A percentile compares a stretch with the other conserved stretches of the same genome.
phyloP scores from a whole-genome alignment of 192 early-diverging fungal species.

The Chytriomyces sp. region DNA sequence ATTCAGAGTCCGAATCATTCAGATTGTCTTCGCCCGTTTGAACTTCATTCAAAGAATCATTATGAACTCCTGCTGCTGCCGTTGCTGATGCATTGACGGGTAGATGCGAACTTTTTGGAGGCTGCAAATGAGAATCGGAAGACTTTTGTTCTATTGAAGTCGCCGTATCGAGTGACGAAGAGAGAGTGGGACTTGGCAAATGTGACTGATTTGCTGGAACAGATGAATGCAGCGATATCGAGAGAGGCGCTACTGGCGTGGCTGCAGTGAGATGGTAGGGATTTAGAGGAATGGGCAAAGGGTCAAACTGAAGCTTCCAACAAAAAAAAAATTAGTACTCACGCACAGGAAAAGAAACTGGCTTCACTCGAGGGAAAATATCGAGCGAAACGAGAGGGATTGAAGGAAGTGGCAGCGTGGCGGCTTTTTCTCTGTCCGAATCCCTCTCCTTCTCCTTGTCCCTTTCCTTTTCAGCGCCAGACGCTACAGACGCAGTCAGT shows the following conservation, averaged over 20 bases:
- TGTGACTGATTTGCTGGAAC: no score
- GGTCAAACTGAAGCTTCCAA: neutral
- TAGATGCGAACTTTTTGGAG: neutral
- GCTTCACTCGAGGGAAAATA: neutral
- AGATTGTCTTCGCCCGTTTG: neutral
- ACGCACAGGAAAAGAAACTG: slow-evolving; percentile 1
- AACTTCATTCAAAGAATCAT: neutral
- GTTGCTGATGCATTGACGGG: neutral
- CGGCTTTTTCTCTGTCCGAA: no score
- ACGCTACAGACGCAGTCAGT: no score
- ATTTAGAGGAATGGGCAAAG: no score
- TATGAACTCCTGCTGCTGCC: neutral
- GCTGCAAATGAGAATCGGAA: neutral
- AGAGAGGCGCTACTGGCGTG: no score
- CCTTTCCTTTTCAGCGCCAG: no score
- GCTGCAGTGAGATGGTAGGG: no score
- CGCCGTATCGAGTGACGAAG: no score
- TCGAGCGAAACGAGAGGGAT: neutral
- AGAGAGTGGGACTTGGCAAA: no score
- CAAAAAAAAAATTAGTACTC: neutral
- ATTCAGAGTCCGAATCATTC: neutral
- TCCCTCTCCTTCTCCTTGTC: no score
- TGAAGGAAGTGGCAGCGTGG: neutral
- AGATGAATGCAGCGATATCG: no score
- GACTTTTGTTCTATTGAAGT: neutral